These are phyloP conservation scores for Thecamonas trahens DNA, from an alignment of 78 protist species.

Conservation along the genomic window DNA sequence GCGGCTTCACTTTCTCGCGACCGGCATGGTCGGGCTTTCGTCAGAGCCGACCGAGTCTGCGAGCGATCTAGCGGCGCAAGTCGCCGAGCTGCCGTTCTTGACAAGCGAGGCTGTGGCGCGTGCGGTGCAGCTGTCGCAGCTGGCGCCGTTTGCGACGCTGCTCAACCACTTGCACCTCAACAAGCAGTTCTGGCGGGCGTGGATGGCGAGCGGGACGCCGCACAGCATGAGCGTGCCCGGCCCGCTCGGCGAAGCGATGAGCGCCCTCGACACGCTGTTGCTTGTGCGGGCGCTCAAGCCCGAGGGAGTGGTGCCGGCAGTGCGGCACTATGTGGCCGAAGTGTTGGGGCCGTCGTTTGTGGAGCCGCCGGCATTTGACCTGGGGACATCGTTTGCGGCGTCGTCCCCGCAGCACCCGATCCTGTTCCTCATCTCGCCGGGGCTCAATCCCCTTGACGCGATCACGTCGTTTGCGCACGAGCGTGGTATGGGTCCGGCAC, in stretches of 20 bases:
- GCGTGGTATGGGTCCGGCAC: conserved; percentile 21
- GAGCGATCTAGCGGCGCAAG: too few species aligned
- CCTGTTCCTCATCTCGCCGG: conserved; percentile 58
- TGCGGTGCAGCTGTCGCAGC: conserved; percentile 14
- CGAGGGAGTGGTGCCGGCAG: conserved; percentile 34
- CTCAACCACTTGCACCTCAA: not conserved
- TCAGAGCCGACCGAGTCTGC: too few species aligned
- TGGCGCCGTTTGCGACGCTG: conserved; percentile 33
- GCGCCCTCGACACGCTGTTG: conserved; percentile 38
- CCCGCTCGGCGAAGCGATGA: conserved; percentile 15
- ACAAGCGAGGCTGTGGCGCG: conserved; percentile 52
- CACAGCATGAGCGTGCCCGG: conserved; percentile 22
- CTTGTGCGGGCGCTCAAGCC: conserved; percentile 58
- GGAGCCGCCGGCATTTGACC: conserved; percentile 75
- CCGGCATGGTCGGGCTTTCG: too few species aligned
- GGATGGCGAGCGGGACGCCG: conserved; percentile 20
- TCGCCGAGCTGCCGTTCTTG: too few species aligned
- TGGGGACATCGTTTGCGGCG: conserved; percentile 45
- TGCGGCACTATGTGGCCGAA: conserved; percentile 32
- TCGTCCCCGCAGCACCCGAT: conserved; percentile 41
- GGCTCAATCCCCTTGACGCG: conserved; percentile 60
- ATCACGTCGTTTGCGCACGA: conserved; percentile 32
- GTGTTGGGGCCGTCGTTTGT: conserved; percentile 38
- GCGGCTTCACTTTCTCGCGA: too few species aligned
- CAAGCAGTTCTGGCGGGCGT: not conserved